Percentiles rank a stretch among this genome's conserved stretches.
Conservation (phyloP, 345 rosid genomes). For the Eutrema japonicum region DNA sequence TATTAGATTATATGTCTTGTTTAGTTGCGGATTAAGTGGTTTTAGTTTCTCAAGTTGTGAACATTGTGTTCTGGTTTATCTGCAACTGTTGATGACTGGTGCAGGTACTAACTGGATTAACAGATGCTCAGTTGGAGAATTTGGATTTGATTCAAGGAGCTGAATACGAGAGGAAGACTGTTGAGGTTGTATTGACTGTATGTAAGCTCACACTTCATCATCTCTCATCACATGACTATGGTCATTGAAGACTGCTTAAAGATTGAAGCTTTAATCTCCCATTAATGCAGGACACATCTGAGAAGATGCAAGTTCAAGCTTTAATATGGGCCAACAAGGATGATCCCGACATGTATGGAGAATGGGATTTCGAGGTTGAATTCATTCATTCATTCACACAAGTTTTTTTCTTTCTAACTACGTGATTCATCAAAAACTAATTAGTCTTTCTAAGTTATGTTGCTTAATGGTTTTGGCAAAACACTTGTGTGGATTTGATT, state of each 20-base stretch:
- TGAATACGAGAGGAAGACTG: constrained; percentile 67
- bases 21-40: no score
- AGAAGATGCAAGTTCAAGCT: constrained; percentile 55
- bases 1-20: no score
- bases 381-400: background rate
- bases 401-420: background rate
- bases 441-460: background rate
- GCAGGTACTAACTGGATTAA: constrained; percentile 77
- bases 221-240: no score
- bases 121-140: constrained; percentile 57
- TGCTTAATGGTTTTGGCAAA: background rate
- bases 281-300: constrained; percentile 55
- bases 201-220: constrained; percentile 32
- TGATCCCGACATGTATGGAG: constrained; percentile 81
- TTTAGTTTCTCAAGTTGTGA: no score
- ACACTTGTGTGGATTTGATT: constrained; percentile 20
- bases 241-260: background rate
- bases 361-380: constrained; percentile 84
- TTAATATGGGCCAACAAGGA: constrained; percentile 63
- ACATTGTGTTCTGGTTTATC: no score
- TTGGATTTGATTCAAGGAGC: constrained; percentile 75
- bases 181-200: constrained; percentile 53
- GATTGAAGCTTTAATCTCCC: background rate
- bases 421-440: background rate
- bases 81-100: background rate